Percentiles rank a stretch among this genome's conserved stretches.
phyloP scores from a whole-genome alignment of 768 basidiomycete genomes.

The Favolaschia claudopus region DNA sequence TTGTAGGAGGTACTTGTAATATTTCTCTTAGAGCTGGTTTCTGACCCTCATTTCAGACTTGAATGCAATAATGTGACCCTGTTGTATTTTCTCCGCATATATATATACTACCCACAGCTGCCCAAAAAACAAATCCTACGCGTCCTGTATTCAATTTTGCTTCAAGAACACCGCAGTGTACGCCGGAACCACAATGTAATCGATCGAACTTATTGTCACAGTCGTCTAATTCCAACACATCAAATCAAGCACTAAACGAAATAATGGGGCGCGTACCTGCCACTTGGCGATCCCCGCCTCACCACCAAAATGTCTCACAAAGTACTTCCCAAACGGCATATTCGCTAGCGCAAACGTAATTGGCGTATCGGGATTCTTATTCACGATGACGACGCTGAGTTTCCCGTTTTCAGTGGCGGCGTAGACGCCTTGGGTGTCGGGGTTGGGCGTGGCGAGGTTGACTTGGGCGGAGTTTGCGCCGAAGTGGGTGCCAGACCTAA shows the following conservation, averaged over 20 bases:
- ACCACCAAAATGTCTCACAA: conserved; percentile 65
- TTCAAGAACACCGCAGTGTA: conserved; percentile 6
- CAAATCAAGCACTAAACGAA: too few relatives aligned
- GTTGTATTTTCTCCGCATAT: too few relatives aligned
- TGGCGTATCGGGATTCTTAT: conserved; percentile 54
- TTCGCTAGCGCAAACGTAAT: conserved; percentile 50
- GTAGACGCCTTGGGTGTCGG: conserved; percentile 54
- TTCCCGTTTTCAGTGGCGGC: conserved; percentile 50
- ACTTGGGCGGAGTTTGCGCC: conserved; percentile 53
- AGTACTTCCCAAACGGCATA: conserved; percentile 57
- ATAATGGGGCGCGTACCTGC: too few relatives aligned
- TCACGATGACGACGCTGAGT: conserved; percentile 55
- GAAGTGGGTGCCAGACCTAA: conserved; percentile 56
- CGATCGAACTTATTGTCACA: not conserved
- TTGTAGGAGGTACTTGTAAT: too few relatives aligned
- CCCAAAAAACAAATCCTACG: not conserved
- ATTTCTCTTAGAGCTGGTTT: too few relatives aligned
- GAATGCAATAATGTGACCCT: too few relatives aligned
- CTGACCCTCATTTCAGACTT: too few relatives aligned
- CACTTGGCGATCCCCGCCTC: conserved; percentile 60
- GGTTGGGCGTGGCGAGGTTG: conserved; percentile 48
- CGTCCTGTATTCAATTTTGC: not conserved
- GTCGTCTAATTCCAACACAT: too few relatives aligned
- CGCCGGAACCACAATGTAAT: conserved; percentile 1
- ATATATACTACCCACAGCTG: too few relatives aligned